Evolutionary conservation across 2,329 filamentous ascomycete species (phyloP), one percentile per base, ranked within the genome.

Genomic region (Colletotrichum ledebouriae): DNA sequence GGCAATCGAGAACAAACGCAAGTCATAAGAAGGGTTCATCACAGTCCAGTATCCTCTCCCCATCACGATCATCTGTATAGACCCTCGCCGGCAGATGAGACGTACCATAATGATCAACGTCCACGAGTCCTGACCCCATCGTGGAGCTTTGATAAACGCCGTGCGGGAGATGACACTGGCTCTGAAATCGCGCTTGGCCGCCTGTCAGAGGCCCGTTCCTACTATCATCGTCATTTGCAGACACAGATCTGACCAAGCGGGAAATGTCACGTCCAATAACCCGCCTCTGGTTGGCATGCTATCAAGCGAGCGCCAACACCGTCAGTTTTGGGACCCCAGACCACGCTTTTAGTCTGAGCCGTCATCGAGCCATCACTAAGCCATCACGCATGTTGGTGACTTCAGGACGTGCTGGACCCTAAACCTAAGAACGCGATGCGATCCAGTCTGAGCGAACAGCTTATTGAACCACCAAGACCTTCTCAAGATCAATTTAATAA

Each of bases 51-150:
- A 12, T 22, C 20, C 29, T 13, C 39, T 15, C 12, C 47, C 59
- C 61, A 55, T 68, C 65, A 57, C 34, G 39, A 49, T 68, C 61
- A 33, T 59, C 55, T 46, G n/a, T 42, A 59, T 46, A 33, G 56
- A 53, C 44, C 39, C 25, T 67, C 42, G 58, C 63, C 67, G 63
- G 49, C 67, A 69, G 37, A 69, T 62, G 67, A 69, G 34, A 53
- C 56, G 47, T 49, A 12, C 62, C 22, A 44, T 25, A 63, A 33
- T 49, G 15, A 41, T 61, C 56, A 58, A 47, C 37, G 11, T 17
- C 42, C 39, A 41, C 11, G 52, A 55, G 15, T n/a, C 41, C n/a
- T 49, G n/a, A 47, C n/a, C 53, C 65, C 55, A 39, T 59, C 60
- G 17, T 65, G 47, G 47, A 39, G 65, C 49, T 42, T 44, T 39